Evolutionary conservation across 352 stramenopile species (phyloP).

Genomic region (Elongisporangium senticosum): DNA sequence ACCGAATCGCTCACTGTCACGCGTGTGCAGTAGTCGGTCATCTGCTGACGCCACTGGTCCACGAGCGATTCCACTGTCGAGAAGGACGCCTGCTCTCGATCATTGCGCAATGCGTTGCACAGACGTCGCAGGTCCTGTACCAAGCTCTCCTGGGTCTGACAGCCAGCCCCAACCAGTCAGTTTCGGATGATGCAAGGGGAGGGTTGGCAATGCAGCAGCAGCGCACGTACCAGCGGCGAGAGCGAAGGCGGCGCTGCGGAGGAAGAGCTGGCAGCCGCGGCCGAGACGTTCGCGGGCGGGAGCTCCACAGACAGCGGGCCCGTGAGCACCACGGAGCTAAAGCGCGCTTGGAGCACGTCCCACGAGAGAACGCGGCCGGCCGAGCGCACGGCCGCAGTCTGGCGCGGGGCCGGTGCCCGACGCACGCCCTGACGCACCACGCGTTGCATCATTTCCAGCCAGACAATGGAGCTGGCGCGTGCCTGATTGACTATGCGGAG

Average conservation of each 20-base stretch:
- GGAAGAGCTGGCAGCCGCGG: not conserved
- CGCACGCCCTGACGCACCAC: slow-evolving; percentile 8
- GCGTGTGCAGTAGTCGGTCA: slow-evolving; percentile 23
- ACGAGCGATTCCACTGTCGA: slow-evolving; percentile 17
- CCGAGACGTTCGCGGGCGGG: not conserved
- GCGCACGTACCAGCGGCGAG: not conserved
- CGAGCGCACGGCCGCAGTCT: not conserved
- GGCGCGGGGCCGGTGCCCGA: not conserved
- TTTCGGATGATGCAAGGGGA: not conserved
- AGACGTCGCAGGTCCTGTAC: slow-evolving; percentile 8
- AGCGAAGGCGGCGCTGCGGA: not conserved
- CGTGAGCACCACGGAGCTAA: not conserved
- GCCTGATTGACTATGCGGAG: not conserved
- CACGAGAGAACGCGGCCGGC: not conserved
- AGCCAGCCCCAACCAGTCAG: not conserved
- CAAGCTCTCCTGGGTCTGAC: not conserved
- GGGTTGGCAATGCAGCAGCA: not conserved
- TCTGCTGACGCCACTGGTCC: slow-evolving; percentile 23
- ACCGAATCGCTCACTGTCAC: not conserved
- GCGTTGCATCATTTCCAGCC: slow-evolving; percentile 13
- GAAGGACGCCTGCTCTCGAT: slow-evolving; percentile 26
- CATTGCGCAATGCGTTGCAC: slow-evolving; percentile 45
- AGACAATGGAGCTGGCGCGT: slow-evolving; percentile 2
- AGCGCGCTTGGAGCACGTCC: not conserved
- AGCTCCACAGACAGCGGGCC: not conserved